These are phyloP conservation scores for Bacterosira constricta DNA, from an alignment of 108 stramenopile genomes.

Conservation along the genomic window DNA sequence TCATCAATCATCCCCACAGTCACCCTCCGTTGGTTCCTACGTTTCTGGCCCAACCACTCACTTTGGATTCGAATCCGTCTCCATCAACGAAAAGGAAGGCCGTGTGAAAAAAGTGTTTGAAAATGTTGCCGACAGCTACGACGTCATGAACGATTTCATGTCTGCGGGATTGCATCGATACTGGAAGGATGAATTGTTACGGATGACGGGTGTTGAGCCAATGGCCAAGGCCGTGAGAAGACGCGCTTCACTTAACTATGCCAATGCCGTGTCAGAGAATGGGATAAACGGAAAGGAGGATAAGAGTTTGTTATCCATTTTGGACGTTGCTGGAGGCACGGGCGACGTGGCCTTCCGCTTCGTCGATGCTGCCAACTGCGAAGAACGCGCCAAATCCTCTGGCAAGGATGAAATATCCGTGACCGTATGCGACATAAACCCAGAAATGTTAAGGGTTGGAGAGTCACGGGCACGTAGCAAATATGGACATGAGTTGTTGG, in stretches of 20 bases:
- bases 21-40: slow-evolving; percentile 19
- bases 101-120: slow-evolving; percentile 87
- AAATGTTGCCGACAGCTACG: slow-evolving; percentile 89
- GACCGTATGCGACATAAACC: slow-evolving; percentile 97
- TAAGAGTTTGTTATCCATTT: slow-evolving; percentile 43
- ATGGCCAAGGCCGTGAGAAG: slow-evolving; percentile 64
- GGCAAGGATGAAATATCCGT: slow-evolving; percentile 71
- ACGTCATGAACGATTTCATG: slow-evolving; percentile 99
- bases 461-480: slow-evolving; percentile 63
- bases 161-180: slow-evolving; percentile 91
- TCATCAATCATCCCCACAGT: neutral
- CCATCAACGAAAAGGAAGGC: slow-evolving; percentile 72
- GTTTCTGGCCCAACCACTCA: slow-evolving; percentile 64
- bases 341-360: slow-evolving; percentile 98
- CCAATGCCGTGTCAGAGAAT: neutral
- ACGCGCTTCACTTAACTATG: slow-evolving; percentile 41
- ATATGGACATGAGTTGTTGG: slow-evolving; percentile 61
- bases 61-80: slow-evolving; percentile 79
- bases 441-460: slow-evolving; percentile 95
- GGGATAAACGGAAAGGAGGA: slow-evolving; percentile 7
- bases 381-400: slow-evolving; percentile 59
- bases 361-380: slow-evolving; percentile 72
- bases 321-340: slow-evolving; percentile 99
- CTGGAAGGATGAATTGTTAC: slow-evolving; percentile 97
- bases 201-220: slow-evolving; percentile 63